Evolutionary conservation across 1,284 basidiomycete genomes (phyloP).

Genomic region (Ceratobasidium theobromae): DNA sequence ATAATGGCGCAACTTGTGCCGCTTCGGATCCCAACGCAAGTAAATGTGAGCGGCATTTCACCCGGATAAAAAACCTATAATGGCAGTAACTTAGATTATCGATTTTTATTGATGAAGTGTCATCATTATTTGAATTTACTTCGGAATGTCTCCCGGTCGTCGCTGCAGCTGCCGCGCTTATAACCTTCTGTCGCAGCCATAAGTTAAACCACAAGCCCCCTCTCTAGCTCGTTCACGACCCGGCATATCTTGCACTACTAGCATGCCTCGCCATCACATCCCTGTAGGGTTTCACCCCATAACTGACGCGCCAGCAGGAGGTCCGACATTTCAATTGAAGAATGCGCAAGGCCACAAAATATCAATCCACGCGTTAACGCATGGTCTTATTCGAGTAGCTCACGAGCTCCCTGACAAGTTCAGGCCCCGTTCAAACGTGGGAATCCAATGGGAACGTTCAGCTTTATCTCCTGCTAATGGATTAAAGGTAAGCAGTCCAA

Average conservation of each 20-base stretch:
- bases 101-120: neutral
- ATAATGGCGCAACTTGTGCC: too few species aligned
- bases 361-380: neutral
- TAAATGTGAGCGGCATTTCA: too few species aligned
- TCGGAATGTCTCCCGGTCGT: neutral
- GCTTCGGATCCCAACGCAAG: too few species aligned
- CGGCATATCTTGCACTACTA: neutral
- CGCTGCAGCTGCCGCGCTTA: neutral
- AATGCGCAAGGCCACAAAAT: constrained; percentile 21
- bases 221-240: neutral
- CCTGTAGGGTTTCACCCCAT: constrained; percentile 9
- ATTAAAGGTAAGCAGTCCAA: neutral
- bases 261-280: constrained; percentile 27
- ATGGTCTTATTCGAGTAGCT: constrained; percentile 16
- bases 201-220: too few species aligned
- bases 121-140: neutral
- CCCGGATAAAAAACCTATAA: neutral
- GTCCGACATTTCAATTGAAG: constrained; percentile 10
- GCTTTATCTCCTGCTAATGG: neutral
- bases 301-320: neutral
- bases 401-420: constrained; percentile 25
- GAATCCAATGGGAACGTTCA: constrained; percentile 16
- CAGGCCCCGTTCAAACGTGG: neutral
- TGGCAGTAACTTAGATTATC: neutral
- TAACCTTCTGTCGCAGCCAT: too few species aligned